A percentile compares a stretch with the other conserved stretches of the same genome.
These are phyloP conservation scores for Ostreobium quekettii DNA, from an alignment of 139 green algal species.

Conservation along the genomic window DNA sequence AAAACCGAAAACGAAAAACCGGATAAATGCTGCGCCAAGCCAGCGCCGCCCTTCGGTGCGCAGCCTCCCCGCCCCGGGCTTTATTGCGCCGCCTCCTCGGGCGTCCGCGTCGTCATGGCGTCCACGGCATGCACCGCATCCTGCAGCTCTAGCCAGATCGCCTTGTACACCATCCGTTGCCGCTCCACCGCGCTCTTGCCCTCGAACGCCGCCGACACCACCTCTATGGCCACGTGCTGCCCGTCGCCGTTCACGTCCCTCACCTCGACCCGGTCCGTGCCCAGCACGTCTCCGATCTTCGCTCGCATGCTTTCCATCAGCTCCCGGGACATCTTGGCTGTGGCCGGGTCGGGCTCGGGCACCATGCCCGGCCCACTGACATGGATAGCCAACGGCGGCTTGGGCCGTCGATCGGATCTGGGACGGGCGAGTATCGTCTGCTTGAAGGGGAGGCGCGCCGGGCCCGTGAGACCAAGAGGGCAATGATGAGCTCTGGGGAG, in stretches of 20 bases:
- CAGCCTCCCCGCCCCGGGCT: too few relatives aligned
- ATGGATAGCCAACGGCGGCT: too few relatives aligned
- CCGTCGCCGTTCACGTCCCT: slow-evolving; percentile 68
- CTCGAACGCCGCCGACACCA: slow-evolving; percentile 61
- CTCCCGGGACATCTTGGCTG: slow-evolving; percentile 18
- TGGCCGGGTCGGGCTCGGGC: not conserved
- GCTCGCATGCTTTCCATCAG: slow-evolving; percentile 25
- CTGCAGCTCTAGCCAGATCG: slow-evolving; percentile 78
- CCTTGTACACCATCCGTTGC: slow-evolving; percentile 83
- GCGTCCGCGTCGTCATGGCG: slow-evolving; percentile 67
- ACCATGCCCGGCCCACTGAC: too few relatives aligned
- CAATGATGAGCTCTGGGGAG: too few relatives aligned
- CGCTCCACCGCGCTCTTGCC: slow-evolving; percentile 61
- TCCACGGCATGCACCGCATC: slow-evolving; percentile 77
- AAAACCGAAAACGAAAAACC: too few relatives aligned
- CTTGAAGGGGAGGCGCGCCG: too few relatives aligned
- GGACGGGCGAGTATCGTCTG: too few relatives aligned
- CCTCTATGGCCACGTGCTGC: slow-evolving; percentile 69
- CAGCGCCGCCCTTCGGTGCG: too few relatives aligned
- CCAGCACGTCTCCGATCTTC: slow-evolving; percentile 35
- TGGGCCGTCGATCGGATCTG: too few relatives aligned
- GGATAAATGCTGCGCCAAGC: too few relatives aligned
- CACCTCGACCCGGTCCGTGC: slow-evolving; percentile 43
- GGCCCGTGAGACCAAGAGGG: too few relatives aligned
- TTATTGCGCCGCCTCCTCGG: slow-evolving; percentile 47